Conservation (phyloP, 2,329 filamentous ascomycete species). For the Emericellopsis atlantica region DNA sequence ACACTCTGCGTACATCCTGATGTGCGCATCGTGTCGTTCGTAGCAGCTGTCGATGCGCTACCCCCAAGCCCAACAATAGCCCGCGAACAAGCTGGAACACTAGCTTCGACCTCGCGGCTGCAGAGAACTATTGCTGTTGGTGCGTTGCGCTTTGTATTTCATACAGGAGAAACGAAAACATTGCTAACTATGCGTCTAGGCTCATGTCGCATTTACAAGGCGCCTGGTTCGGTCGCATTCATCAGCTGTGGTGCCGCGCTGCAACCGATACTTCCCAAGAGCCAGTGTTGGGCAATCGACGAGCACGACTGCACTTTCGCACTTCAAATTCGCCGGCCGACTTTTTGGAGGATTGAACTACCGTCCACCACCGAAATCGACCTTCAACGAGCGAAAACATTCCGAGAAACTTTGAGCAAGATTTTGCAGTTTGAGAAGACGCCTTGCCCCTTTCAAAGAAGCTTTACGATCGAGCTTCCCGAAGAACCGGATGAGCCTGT, state of each 20-base stretch:
- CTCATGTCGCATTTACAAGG: constrained; percentile 70
- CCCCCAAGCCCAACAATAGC: constrained; percentile 9
- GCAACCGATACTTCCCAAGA: constrained; percentile 78
- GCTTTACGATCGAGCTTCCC: constrained; percentile 63
- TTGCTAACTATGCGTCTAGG: constrained; percentile 28
- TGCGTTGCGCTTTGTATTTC: constrained; percentile 20
- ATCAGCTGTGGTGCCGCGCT: constrained; percentile 74
- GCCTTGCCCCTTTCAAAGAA: constrained; percentile 69
- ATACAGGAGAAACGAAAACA: neutral
- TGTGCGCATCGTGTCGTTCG: constrained; percentile 54
- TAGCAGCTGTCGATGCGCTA: constrained; percentile 4
- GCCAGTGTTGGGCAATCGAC: constrained; percentile 89
- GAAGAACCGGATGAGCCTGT: constrained; percentile 52
- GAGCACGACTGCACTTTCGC: constrained; percentile 70
- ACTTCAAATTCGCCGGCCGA: constrained; percentile 69
- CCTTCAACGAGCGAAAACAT: constrained; percentile 45
- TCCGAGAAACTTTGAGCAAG: constrained; percentile 58
- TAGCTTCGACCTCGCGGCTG: constrained; percentile 63
- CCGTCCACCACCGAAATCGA: constrained; percentile 40
- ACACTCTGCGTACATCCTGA: constrained; percentile 64
- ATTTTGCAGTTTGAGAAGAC: constrained; percentile 82
- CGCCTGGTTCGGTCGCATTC: constrained; percentile 77
- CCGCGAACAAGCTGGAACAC: constrained; percentile 43
- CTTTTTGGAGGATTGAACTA: constrained; percentile 85
- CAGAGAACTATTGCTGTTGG: constrained; percentile 73